phyloP scores from a whole-genome alignment of 2,329 filamentous ascomycete genomes.

The Fusarium albosuccineum region DNA sequence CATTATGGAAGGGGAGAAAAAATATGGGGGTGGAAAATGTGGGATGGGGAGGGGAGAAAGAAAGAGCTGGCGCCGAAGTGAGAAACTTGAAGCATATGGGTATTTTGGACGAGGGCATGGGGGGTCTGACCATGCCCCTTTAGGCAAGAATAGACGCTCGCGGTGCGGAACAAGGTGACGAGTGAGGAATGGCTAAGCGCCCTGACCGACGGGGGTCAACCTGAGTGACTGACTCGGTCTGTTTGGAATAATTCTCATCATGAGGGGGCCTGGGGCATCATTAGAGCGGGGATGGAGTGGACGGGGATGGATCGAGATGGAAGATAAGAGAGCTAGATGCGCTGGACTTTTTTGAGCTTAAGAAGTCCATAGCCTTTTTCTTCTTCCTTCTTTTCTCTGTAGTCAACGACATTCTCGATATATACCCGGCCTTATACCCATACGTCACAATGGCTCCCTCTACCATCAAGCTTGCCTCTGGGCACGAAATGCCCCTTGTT shows the following conservation, averaged over 20 bases:
- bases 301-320: background rate
- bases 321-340: slow-evolving; percentile 19
- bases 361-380: slow-evolving; percentile 10
- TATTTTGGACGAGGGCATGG: slow-evolving; percentile 12
- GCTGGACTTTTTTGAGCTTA: background rate
- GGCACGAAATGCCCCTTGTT: slow-evolving; percentile 54
- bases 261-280: slow-evolving; percentile 24
- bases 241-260: slow-evolving; percentile 13
- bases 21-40: slow-evolving; percentile 3
- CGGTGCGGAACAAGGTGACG: slow-evolving; percentile 7
- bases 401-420: background rate
- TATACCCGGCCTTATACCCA: background rate
- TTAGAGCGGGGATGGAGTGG: slow-evolving; percentile 12
- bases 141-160: slow-evolving; percentile 27
- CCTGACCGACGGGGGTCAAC: background rate
- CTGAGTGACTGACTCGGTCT: slow-evolving; percentile 21
- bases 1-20: slow-evolving; percentile 23
- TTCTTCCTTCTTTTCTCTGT: background rate
- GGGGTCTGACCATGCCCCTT: slow-evolving; percentile 29
- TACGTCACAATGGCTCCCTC: slow-evolving; percentile 34
- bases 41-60: slow-evolving; percentile 16
- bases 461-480: slow-evolving; percentile 43
- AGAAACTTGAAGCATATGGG: slow-evolving; percentile 42
- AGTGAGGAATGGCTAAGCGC: slow-evolving; percentile 34
- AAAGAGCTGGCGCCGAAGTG: slow-evolving; percentile 24